A percentile compares a stretch with the other conserved stretches of the same genome.
phyloP scores from a whole-genome alignment of 2,329 filamentous ascomycete genomes.

The Alternaria sp. region DNA sequence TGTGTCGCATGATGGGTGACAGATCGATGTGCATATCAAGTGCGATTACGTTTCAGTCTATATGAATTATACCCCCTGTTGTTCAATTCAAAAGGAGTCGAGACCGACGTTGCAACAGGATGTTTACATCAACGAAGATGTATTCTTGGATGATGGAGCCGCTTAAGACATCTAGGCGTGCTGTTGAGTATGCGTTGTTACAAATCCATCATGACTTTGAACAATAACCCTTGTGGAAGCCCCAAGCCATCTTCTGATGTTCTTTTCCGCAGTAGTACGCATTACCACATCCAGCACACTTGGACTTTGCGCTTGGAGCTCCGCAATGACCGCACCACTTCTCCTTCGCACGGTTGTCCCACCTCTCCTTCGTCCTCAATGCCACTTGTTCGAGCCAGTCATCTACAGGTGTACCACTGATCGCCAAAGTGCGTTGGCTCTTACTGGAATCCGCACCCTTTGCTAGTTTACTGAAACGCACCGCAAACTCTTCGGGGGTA shows the following conservation, averaged over 20 bases:
- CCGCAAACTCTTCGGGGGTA: constrained; percentile 1
- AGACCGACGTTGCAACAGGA: background rate
- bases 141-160: background rate
- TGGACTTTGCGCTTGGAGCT: constrained; percentile 1
- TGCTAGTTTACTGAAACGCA: constrained; percentile 1
- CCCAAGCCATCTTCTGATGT: constrained; percentile 1
- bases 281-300: constrained; percentile 5
- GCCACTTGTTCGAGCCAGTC: constrained; percentile 7
- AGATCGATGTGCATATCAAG: background rate
- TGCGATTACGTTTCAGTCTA: background rate
- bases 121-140: background rate
- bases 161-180: background rate
- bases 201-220: background rate
- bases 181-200: background rate
- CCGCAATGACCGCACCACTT: constrained; percentile 10
- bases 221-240: constrained; percentile 5
- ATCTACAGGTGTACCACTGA: background rate
- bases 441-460: constrained; percentile 3
- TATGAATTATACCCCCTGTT: background rate
- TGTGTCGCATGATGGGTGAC: background rate
- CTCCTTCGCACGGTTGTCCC: background rate
- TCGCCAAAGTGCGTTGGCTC: background rate
- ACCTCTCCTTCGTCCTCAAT: background rate
- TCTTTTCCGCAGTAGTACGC: constrained; percentile 6
- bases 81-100: background rate